These are phyloP conservation scores for Claviceps sp. DNA, from an alignment of 2,329 filamentous ascomycete species.

Conservation along the genomic window DNA sequence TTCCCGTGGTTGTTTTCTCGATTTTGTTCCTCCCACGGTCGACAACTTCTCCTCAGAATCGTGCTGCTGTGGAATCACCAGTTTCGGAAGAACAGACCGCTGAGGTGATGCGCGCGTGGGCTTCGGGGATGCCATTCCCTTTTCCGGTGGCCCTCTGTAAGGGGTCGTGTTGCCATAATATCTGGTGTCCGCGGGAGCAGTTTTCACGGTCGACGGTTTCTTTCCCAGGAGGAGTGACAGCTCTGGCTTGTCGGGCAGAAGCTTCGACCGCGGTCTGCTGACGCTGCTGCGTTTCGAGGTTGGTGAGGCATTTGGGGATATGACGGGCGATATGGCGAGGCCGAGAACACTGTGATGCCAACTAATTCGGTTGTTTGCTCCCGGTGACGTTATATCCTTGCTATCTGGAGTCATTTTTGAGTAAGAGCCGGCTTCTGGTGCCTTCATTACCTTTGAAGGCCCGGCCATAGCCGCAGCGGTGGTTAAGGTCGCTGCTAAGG, in stretches of 20 bases:
- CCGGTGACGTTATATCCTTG: slow-evolving; percentile 6
- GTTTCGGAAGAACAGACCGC: slow-evolving; percentile 14
- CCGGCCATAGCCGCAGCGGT: neutral
- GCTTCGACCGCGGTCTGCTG: slow-evolving; percentile 25
- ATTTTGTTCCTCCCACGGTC: neutral
- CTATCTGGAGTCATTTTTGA: slow-evolving; percentile 3
- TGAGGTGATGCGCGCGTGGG: slow-evolving; percentile 8
- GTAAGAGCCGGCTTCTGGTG: neutral
- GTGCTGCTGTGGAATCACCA: slow-evolving; percentile 15
- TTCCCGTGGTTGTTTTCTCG: slow-evolving; percentile 16
- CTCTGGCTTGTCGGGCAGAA: slow-evolving; percentile 32
- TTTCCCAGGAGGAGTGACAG: slow-evolving; percentile 17
- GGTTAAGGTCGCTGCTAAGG: neutral
- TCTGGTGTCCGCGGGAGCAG: neutral
- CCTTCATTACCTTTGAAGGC: neutral
- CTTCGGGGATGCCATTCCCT: slow-evolving; percentile 6
- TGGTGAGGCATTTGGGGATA: slow-evolving; percentile 11
- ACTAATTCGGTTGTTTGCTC: slow-evolving; percentile 16
- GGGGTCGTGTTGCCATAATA: neutral
- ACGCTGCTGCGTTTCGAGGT: slow-evolving; percentile 6
- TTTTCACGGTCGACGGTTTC: neutral
- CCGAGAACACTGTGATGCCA: slow-evolving; percentile 28
- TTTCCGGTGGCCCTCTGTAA: neutral
- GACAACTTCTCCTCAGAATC: neutral
- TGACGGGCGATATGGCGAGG: slow-evolving; percentile 27